Evolutionary conservation across 345 rosid genomes (phyloP).

Genomic region (Erucastrum elatum): DNA sequence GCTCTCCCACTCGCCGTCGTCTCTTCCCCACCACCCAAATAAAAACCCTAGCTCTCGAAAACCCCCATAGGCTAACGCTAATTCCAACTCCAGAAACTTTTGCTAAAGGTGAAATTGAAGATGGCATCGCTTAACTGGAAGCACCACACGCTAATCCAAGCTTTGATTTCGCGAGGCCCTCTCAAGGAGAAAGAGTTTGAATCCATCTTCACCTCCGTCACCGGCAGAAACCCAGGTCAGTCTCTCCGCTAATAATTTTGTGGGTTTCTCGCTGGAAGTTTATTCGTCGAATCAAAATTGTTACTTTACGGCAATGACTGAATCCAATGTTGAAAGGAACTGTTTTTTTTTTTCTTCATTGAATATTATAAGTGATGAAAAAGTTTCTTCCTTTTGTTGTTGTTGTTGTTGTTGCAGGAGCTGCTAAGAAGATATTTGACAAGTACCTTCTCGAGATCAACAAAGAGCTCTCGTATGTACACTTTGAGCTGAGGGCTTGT

Average conservation of each 20-base stretch:
- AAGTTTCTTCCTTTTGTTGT: background rate
- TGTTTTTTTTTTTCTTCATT: background rate
- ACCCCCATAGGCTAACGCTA: background rate
- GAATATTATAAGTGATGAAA: background rate
- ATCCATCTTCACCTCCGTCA: slow-evolving; percentile 60
- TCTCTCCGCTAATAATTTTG: slow-evolving; percentile 8
- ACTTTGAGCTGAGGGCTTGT: slow-evolving; percentile 80
- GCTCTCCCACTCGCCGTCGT: slow-evolving; percentile 26
- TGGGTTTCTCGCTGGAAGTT: background rate
- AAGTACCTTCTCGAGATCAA: slow-evolving; percentile 77
- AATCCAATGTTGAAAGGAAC: background rate
- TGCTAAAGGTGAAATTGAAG: slow-evolving; percentile 2
- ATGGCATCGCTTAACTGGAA: slow-evolving; percentile 65
- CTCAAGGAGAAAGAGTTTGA: slow-evolving; percentile 67
- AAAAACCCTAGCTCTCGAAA: slow-evolving; percentile 16
- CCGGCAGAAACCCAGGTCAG: slow-evolving; percentile 65
- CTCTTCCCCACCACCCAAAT: background rate
- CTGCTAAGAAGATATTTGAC: slow-evolving; percentile 50
- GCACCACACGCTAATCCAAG: slow-evolving; percentile 85
- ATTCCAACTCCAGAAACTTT: background rate
- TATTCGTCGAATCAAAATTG: slow-evolving; percentile 7
- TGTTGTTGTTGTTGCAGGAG: slow-evolving; percentile 44
- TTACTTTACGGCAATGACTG: background rate
- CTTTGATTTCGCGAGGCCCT: slow-evolving; percentile 83
- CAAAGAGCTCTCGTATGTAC: slow-evolving; percentile 72